These are phyloP conservation scores for Aspergillus nanangensis DNA, from an alignment of 495 filamentous ascomycete genomes.

Conservation along the genomic window DNA sequence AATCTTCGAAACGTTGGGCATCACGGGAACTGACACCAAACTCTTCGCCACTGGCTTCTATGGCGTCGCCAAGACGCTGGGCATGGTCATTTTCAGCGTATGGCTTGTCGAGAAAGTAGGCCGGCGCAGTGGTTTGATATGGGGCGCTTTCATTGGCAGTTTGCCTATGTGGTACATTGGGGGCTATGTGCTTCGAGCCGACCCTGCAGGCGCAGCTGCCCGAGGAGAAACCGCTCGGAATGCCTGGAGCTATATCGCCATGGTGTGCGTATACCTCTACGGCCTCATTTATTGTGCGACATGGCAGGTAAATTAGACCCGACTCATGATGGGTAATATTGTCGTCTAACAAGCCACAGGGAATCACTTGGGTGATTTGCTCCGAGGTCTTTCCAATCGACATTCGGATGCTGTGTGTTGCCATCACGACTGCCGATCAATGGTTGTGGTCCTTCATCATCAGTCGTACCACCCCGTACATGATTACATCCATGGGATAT, in stretches of 20 bases:
- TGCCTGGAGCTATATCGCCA: slow-evolving; percentile 34
- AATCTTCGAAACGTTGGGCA: slow-evolving; percentile 48
- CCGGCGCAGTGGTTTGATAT: slow-evolving; percentile 55
- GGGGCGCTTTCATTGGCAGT: slow-evolving; percentile 47
- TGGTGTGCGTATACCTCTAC: slow-evolving; percentile 63
- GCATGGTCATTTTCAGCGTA: slow-evolving; percentile 51
- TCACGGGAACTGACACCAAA: slow-evolving; percentile 16
- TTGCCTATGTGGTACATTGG: slow-evolving; percentile 63
- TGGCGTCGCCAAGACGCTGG: slow-evolving; percentile 35
- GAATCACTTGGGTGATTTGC: slow-evolving; percentile 51
- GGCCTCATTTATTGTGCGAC: slow-evolving; percentile 54
- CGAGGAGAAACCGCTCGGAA: slow-evolving; percentile 27
- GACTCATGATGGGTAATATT: no score
- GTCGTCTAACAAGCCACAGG: no score
- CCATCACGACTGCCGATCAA: slow-evolving; percentile 37
- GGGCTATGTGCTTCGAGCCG: slow-evolving; percentile 46
- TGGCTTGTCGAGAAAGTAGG: slow-evolving; percentile 61
- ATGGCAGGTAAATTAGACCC: slow-evolving; percentile 44
- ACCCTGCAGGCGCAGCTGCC: slow-evolving; percentile 16
- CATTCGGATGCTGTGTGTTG: slow-evolving; percentile 46
- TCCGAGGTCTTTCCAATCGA: slow-evolving; percentile 32
- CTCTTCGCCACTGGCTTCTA: slow-evolving; percentile 37
- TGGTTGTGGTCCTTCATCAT: slow-evolving; percentile 46
- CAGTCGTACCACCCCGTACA: slow-evolving; percentile 34
- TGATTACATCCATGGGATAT: slow-evolving; percentile 38